Evolutionary conservation across 2,329 filamentous ascomycete species (phyloP).

Genomic region (Colletotrichum eleusines): DNA sequence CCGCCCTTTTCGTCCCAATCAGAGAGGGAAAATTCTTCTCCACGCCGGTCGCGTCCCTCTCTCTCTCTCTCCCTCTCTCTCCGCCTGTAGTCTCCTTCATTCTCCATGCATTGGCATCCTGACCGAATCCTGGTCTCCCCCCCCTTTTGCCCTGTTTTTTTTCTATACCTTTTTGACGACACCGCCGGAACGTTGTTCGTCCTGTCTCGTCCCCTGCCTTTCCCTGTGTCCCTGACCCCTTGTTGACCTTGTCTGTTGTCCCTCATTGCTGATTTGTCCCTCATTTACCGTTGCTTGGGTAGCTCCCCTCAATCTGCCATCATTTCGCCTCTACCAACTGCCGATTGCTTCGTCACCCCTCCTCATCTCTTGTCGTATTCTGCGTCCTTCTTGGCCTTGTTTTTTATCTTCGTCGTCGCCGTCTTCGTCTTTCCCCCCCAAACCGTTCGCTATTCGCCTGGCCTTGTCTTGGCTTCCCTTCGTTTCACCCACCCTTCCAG

Average conservation of each 20-base stretch:
- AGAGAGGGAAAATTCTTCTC: slow-evolving; percentile 6
- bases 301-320: slow-evolving; percentile 37
- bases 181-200: slow-evolving; percentile 40
- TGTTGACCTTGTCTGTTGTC: slow-evolving; percentile 17
- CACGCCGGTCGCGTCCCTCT: background rate
- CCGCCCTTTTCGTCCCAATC: slow-evolving; percentile 21
- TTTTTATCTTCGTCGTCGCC: background rate
- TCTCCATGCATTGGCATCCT: slow-evolving; percentile 12
- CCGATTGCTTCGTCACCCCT: slow-evolving; percentile 25
- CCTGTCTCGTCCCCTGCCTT: slow-evolving; percentile 37
- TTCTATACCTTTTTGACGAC: slow-evolving; percentile 21
- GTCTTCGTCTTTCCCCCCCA: slow-evolving; percentile 1
- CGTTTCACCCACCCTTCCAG: slow-evolving; percentile 7
- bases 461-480: slow-evolving; percentile 15
- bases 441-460: slow-evolving; percentile 16
- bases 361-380: slow-evolving; percentile 32
- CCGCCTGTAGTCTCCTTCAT: slow-evolving; percentile 11
- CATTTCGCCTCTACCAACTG: slow-evolving; percentile 39
- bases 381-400: background rate
- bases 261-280: slow-evolving; percentile 27
- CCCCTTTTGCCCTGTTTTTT: slow-evolving; percentile 28
- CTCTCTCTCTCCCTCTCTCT: background rate
- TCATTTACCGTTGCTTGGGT: slow-evolving; percentile 38
- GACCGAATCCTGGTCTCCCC: slow-evolving; percentile 29
- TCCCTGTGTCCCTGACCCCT: slow-evolving; percentile 23